Conservation (phyloP, 148 eudicot genomes). For the Simmondsia chinensis region DNA sequence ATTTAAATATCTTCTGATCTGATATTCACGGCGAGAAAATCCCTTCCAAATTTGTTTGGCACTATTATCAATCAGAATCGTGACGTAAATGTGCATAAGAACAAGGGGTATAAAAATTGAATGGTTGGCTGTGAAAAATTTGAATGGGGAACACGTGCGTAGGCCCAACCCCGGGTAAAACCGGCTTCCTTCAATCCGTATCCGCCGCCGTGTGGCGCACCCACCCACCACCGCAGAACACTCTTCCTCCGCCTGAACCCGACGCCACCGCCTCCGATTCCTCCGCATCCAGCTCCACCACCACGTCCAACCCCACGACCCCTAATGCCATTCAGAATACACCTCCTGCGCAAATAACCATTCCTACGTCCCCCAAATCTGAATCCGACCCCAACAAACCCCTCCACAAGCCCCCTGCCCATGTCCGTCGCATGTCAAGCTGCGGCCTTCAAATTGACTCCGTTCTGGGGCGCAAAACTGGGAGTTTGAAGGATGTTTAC, state of each 20-base stretch:
- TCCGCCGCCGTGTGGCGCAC: constrained; percentile 36
- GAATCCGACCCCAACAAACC: not conserved
- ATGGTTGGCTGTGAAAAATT: no score
- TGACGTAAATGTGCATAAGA: no score
- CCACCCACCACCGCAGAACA: constrained; percentile 8
- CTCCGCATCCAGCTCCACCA: not conserved
- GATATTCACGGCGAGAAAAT: no score
- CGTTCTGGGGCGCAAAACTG: constrained; percentile 22
- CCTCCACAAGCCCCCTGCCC: not conserved
- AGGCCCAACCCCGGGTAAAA: constrained; percentile 16
- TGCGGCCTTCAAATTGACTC: constrained; percentile 23
- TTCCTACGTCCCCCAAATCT: constrained; percentile 4
- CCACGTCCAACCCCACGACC: not conserved
- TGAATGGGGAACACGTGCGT: constrained; percentile 31
- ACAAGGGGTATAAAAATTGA: no score
- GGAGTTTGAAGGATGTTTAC: constrained; percentile 14
- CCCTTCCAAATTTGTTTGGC: no score
- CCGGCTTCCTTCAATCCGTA: constrained; percentile 34
- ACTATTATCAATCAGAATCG: no score
- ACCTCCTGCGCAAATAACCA: constrained; percentile 11
- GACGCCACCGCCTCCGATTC: not conserved
- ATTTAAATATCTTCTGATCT: no score
- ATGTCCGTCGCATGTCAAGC: constrained; percentile 14
- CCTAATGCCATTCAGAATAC: not conserved
- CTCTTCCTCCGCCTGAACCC: constrained; percentile 1